Base-by-base conservation (phyloP, 768 basidiomycete species). In the Lactarius hengduanensis region DNA sequence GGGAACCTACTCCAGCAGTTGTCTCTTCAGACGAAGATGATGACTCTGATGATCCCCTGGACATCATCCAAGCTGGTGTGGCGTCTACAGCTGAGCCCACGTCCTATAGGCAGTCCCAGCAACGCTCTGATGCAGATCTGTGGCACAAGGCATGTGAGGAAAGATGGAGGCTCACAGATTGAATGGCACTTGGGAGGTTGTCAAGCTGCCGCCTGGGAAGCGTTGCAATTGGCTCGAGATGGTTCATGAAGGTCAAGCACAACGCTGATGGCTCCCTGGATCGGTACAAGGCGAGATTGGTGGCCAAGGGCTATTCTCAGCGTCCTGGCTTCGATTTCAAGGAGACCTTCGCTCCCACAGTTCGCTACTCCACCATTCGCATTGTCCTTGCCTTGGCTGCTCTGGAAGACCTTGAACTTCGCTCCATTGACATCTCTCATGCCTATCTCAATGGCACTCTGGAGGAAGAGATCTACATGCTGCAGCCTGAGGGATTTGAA, bases 151-250 rank as follows among this genome's bases (percentile, higher is more conserved):
- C 57, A 0, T 70, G 32, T 41, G 20, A 60, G 13, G 43, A 60
- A 34, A 60, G 20, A 47, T 60, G 59, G 43, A 60, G 59, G 59
- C 59, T 2, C 59, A 60, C 59, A 60, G 43, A 11, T 0, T 60
- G 20, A 47, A 47, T 45, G 28, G 55, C 30, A 56, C 55, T 3
- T 56, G 55, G 55, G 55, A 56, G 55, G 30, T 22, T 1, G 34
- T 63, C 11, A 56, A 50, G 32, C n/a, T 68, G 11, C 53, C 22
- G 5, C 32, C 32, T 32, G 32, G 32, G 32, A 32, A 32, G 32
- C 7, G 30, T 32, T n/a, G 55, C 55, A 56, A 32, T 32, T 20
- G 65, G 61, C 41, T 67, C 34, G 8, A 56, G 61, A 43, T 60
- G 61, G 61, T 50, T 26, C 47, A 26, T 50, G 32, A 32, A 32